Conservation (phyloP, 257 asterid species). For the Solanum raphanifolium region DNA sequence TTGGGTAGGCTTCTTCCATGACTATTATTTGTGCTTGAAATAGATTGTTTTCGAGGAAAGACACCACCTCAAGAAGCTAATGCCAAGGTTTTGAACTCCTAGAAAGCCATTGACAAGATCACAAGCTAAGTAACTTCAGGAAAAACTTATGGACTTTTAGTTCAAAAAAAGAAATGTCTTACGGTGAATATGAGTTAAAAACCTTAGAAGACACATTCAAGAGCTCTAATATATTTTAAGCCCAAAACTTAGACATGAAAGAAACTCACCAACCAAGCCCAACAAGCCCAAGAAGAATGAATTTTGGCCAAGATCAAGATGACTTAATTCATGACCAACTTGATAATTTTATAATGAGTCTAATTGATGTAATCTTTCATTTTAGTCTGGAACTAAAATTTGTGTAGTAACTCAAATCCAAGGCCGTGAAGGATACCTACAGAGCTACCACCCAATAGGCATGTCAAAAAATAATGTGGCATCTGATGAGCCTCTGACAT, state of each 20-base stretch:
- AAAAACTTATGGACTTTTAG: not conserved
- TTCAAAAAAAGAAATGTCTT: not conserved
- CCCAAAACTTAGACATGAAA: not conserved
- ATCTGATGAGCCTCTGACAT: not conserved
- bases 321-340: not conserved
- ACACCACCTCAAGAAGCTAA: not conserved
- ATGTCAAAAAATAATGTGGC: not conserved
- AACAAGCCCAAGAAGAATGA: not conserved
- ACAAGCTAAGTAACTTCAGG: not conserved
- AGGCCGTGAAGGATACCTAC: not conserved
- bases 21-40: not conserved
- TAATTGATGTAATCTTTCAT: not conserved
- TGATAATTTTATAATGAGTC: not conserved
- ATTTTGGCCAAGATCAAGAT: not conserved
- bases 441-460: not conserved
- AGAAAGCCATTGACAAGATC: not conserved
- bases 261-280: not conserved
- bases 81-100: not conserved
- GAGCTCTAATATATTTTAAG: not conserved
- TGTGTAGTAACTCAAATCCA: not conserved
- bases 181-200: not conserved
- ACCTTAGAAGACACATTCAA: not conserved
- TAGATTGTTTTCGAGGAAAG: not conserved
- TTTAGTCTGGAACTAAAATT: not conserved
- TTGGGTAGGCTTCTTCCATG: not conserved